phyloP scores from a whole-genome alignment of 345 rosid genomes.

The Citrus australasica region DNA sequence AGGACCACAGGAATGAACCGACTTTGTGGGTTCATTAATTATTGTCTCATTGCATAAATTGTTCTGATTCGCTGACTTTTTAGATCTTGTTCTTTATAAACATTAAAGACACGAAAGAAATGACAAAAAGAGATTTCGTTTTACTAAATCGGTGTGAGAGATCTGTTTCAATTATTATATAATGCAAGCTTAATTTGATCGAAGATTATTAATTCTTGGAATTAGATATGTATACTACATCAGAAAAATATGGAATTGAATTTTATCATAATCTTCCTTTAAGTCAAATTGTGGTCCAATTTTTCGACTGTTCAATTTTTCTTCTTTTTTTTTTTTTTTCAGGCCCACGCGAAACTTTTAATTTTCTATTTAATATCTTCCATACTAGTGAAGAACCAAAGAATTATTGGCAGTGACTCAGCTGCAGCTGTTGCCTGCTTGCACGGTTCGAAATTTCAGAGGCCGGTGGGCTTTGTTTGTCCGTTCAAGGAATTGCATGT shows the following conservation, averaged over 20 bases:
- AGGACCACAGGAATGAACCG: background rate
- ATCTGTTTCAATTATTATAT: background rate
- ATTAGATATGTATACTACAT: no score
- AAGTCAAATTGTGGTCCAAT: background rate
- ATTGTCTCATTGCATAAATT: background rate
- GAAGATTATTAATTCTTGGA: background rate
- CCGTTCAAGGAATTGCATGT: no score
- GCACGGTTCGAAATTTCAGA: no score
- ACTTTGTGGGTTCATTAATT: background rate
- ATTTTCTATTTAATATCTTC: background rate
- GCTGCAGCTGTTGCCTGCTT: no score
- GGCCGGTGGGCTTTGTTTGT: no score
- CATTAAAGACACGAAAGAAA: background rate
- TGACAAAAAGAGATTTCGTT: background rate
- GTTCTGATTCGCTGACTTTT: constrained; percentile 9
- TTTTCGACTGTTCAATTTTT: background rate
- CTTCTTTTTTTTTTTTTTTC: background rate
- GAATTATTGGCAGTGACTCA: no score
- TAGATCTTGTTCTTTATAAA: background rate
- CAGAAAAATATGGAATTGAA: background rate
- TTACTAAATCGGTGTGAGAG: background rate
- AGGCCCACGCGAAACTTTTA: background rate
- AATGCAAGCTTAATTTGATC: background rate
- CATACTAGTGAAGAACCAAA: background rate
- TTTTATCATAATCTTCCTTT: background rate